Conservation (phyloP, 2,329 filamentous ascomycete genomes). For the Beauveria sp. region DNA sequence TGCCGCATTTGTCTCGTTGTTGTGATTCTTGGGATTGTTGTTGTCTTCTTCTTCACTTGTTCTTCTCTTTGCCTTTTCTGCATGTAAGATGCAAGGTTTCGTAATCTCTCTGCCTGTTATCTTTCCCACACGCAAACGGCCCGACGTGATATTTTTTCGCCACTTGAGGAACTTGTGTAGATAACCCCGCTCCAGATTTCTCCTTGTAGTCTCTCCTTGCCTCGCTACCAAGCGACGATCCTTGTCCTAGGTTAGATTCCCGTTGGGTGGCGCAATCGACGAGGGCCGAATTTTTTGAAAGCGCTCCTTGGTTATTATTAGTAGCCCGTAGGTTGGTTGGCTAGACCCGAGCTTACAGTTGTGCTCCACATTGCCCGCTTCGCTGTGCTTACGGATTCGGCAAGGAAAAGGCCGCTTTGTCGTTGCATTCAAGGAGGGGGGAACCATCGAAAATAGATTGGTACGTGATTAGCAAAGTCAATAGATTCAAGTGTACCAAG, state of each 20-base stretch:
- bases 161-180: no score
- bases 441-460: neutral
- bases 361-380: constrained; percentile 1
- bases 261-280: no score
- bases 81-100: no score
- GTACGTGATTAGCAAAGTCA: neutral
- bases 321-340: neutral
- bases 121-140: no score
- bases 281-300: neutral
- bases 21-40: neutral
- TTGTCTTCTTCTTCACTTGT: neutral
- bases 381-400: constrained; percentile 9
- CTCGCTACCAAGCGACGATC: no score
- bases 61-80: neutral
- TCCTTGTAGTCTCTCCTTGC: no score
- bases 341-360: neutral
- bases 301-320: no score
- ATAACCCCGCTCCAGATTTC: no score
- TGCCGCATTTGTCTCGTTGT: neutral
- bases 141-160: no score
- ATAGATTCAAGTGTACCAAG: neutral
- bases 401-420: neutral
- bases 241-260: no score
- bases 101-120: no score
- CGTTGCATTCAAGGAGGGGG: constrained; percentile 2